Base-by-base conservation (phyloP, 73 alveolate genomes). In the Paramecium biaurelia region DNA sequence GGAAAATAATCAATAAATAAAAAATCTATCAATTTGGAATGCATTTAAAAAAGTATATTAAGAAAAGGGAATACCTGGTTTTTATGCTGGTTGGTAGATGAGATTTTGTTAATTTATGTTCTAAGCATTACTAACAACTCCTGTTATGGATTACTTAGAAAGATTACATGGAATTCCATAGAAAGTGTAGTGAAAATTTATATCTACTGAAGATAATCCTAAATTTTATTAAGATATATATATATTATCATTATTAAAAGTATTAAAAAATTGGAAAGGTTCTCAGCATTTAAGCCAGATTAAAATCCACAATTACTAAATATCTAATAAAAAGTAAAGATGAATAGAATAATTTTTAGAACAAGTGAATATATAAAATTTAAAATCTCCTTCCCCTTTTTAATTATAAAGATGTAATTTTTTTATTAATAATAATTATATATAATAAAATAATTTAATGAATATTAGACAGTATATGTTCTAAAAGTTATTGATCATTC, bases 71-170 rank as follows among this genome's bases (percentile, higher is more conserved):
- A 2, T 45, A 24, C 23, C n/a, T 21, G 49, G 53, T 5, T 79
- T 79, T 24, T 79, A 79, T 79, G 90, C 90, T 26, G 90, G 76
- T 15, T 79, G 90, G 90, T 20, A 79, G 30, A 47, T 47, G 24
- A 79, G 49, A 47, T 38, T 47, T 9, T 30, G 70, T 45, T 41
- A 41, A 41, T 79, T 79, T 76, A 10, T 41, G 15, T 38, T 79
- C 15, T 79, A 38, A 47, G 90, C 90, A 18, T 79, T 79, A 79
- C 32, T 79, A 24, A 43, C 74, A 11, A 79, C 90, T 42, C 49
- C 70, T 10, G 47, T 79, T 15, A 41, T 43, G 42, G 76, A 79
- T 21, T 79, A 79, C 12, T 79, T 79, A 24, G 90, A 79, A 24
- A 79, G 90, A 79, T 11, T 11, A 43, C 90, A 79, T 9, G 90